These are phyloP conservation scores for Triticum timopheevii DNA, from an alignment of 176 grass and related monocot species.

Conservation along the genomic window DNA sequence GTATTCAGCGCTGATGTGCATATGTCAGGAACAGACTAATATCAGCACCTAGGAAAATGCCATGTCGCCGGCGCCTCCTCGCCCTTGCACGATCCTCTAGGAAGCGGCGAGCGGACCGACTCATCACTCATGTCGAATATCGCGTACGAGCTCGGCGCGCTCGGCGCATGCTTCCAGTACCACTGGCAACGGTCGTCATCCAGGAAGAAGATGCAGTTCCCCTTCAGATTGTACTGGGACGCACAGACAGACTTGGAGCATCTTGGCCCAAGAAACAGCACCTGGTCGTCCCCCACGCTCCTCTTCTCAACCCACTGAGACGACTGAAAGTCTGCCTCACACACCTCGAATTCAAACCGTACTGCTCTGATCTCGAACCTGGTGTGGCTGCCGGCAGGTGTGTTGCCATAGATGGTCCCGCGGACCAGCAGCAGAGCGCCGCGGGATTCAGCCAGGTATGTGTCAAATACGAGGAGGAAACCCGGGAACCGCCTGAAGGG, in stretches of 20 bases:
- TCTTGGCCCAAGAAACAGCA: slow-evolving; percentile 15
- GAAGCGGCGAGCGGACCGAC: not conserved
- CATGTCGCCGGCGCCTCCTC: not conserved
- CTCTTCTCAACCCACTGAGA: not conserved
- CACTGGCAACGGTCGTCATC: not conserved
- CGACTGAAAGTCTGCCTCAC: not conserved
- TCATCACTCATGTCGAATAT: slow-evolving; percentile 7
- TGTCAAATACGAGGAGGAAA: not conserved
- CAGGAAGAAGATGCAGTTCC: slow-evolving; percentile 15
- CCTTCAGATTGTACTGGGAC: slow-evolving; percentile 19
- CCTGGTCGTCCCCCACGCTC: slow-evolving; percentile 3
- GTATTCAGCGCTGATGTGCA: not conserved
- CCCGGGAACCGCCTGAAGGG: not conserved
- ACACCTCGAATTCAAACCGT: slow-evolving; percentile 11
- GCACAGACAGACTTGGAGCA: slow-evolving; percentile 12
- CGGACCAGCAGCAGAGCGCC: not conserved
- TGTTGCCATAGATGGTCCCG: not conserved
- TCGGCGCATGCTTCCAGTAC: not conserved
- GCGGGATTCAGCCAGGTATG: not conserved
- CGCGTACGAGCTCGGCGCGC: not conserved
- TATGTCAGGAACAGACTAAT: not conserved
- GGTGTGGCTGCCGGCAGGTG: not conserved
- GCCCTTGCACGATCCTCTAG: not conserved
- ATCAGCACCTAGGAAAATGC: slow-evolving; percentile 3
- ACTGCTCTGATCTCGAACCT: not conserved